A percentile compares a stretch with the other conserved stretches of the same genome.
Conservation (phyloP, 2,329 filamentous ascomycete genomes). For the Lomentospora prolificans region DNA sequence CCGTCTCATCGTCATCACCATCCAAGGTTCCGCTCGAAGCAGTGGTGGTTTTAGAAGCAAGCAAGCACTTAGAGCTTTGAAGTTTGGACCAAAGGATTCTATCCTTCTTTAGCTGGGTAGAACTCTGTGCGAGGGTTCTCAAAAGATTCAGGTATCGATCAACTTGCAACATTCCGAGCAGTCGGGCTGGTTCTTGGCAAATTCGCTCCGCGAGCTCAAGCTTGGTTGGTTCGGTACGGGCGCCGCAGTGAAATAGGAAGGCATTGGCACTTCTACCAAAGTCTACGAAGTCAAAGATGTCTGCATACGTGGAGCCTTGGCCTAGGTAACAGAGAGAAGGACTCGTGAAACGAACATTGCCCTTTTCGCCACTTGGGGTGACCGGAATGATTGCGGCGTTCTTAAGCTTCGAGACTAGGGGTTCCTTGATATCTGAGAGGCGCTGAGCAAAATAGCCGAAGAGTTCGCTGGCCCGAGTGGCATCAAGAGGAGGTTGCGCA, state of each 20-base stretch:
- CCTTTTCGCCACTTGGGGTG: conserved; percentile 18
- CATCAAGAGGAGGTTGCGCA: conserved; percentile 58
- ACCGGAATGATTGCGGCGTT: conserved; percentile 66
- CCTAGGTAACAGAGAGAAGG: conserved; percentile 55
- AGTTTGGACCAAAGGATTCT: conserved; percentile 69
- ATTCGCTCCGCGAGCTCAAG: conserved; percentile 74
- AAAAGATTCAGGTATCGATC: conserved; percentile 84
- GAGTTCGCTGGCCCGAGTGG: conserved; percentile 55
- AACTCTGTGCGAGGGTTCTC: conserved; percentile 67
- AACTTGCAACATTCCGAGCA: conserved; percentile 70
- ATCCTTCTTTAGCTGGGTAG: conserved; percentile 62
- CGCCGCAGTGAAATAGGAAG: conserved; percentile 81
- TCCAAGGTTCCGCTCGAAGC: conserved; percentile 11
- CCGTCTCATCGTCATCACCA: conserved; percentile 44
- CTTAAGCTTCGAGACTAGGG: conserved; percentile 49
- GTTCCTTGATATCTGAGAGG: conserved; percentile 59
- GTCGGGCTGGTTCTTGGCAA: conserved; percentile 71
- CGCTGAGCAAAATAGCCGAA: conserved; percentile 81
- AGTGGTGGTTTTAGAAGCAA: conserved; percentile 54
- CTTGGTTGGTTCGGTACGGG: conserved; percentile 83
- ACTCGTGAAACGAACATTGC: conserved; percentile 8
- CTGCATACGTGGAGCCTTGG: conserved; percentile 56
- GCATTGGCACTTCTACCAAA: conserved; percentile 81
- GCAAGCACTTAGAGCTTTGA: conserved; percentile 64
- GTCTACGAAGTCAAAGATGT: conserved; percentile 95